Evolutionary conservation across 768 basidiomycete species (phyloP).

Genomic region (Collybiopsis confluens): DNA sequence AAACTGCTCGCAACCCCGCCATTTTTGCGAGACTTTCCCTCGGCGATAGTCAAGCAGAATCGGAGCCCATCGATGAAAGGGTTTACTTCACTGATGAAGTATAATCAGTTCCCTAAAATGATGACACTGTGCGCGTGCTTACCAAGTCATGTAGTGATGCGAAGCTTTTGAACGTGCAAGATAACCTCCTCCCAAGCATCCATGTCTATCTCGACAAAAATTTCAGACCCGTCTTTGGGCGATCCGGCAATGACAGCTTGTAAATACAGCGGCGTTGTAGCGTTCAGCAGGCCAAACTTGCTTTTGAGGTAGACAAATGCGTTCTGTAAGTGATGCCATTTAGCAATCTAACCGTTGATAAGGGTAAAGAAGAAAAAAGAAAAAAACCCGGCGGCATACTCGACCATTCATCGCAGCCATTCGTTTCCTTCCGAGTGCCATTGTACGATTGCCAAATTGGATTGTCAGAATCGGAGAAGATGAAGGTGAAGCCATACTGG

Average conservation of each 20-base stretch:
- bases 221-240: slow-evolving; percentile 2
- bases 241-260: slow-evolving; percentile 21
- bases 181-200: slow-evolving; percentile 35
- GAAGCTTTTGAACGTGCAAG: slow-evolving; percentile 22
- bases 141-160: slow-evolving; percentile 9
- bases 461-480: slow-evolving; percentile 28
- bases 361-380: background rate
- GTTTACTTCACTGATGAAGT: no score
- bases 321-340: no score
- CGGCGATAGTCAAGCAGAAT: no score
- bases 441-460: slow-evolving; percentile 24
- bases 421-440: slow-evolving; percentile 30
- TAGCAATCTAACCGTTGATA: background rate
- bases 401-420: slow-evolving; percentile 28
- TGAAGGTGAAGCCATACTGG: slow-evolving; percentile 15
- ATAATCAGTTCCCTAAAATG: no score
- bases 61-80: no score
- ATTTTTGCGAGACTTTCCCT: no score
- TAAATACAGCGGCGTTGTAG: slow-evolving; percentile 23
- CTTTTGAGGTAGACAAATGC: slow-evolving; percentile 32
- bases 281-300: slow-evolving; percentile 31
- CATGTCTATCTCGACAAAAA: slow-evolving; percentile 26
- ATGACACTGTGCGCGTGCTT: background rate
- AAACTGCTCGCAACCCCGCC: no score
- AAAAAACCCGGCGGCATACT: slow-evolving; percentile 18